phyloP scores from a whole-genome alignment of 768 basidiomycete species.

The Lentinula raphanica region DNA sequence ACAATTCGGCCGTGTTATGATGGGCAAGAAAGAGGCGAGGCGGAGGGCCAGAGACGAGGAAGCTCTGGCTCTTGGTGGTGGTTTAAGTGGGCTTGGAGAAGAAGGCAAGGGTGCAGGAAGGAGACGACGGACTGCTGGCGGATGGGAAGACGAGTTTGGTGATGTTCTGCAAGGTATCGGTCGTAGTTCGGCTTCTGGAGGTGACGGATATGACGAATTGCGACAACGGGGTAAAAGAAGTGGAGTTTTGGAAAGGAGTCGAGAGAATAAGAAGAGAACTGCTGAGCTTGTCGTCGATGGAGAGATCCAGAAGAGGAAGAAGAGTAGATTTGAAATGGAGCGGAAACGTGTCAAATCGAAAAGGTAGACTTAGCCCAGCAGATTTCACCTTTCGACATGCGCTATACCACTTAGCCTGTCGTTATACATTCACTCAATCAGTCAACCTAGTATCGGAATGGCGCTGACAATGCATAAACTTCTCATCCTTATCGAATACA shows the following conservation, averaged over 20 bases:
- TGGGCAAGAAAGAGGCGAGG: constrained; percentile 82
- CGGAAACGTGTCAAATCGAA: constrained; percentile 37
- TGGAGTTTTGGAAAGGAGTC: constrained; percentile 55
- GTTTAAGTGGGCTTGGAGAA: constrained; percentile 31
- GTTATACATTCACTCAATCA: too few relatives aligned
- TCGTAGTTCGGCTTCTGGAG: constrained; percentile 31
- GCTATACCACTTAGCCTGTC: too few relatives aligned
- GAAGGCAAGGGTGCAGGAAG: constrained; percentile 38
- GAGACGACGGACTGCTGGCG: constrained; percentile 57
- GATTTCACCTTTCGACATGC: too few relatives aligned
- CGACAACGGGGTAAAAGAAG: constrained; percentile 62
- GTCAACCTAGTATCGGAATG: too few relatives aligned
- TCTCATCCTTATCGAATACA: too few relatives aligned
- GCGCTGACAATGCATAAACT: too few relatives aligned
- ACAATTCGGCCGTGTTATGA: constrained; percentile 84
- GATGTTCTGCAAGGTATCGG: constrained; percentile 57
- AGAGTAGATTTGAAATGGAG: constrained; percentile 46
- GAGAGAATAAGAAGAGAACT: constrained; percentile 21
- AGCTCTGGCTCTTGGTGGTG: constrained; percentile 81
- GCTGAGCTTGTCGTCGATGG: constrained; percentile 21
- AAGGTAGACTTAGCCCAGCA: not conserved
- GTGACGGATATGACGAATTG: constrained; percentile 81
- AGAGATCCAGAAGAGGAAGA: constrained; percentile 31
- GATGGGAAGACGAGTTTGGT: constrained; percentile 79
- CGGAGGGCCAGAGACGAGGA: constrained; percentile 76